phyloP scores from a whole-genome alignment of 345 rosid genomes.

The Syzygium oleosum region DNA sequence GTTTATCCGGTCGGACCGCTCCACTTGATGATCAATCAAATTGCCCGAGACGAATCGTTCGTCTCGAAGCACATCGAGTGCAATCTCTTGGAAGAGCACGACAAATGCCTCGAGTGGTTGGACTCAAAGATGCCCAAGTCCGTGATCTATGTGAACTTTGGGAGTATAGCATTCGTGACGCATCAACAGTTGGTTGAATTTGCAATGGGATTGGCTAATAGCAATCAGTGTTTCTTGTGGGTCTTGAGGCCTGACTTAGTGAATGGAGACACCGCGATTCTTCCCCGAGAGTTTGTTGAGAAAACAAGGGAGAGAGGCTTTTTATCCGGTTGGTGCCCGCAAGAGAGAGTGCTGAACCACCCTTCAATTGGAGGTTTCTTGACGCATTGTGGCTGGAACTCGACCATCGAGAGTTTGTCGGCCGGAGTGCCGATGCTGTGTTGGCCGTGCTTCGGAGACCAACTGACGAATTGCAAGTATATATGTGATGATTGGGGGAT shows the following conservation, averaged over 20 bases:
- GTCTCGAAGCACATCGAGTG: neutral
- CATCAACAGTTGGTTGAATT: slow-evolving; percentile 4
- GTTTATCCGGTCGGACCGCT: neutral
- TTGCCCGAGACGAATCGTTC: neutral
- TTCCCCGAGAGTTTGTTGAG: neutral
- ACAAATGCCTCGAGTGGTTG: neutral
- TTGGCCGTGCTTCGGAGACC: slow-evolving; percentile 19
- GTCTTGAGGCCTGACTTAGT: slow-evolving; percentile 11
- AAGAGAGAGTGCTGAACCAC: slow-evolving; percentile 12
- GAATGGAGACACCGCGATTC: neutral
- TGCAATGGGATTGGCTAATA: slow-evolving; percentile 12
- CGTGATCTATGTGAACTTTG: neutral
- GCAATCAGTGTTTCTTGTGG: slow-evolving; percentile 10
- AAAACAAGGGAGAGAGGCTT: slow-evolving; percentile 3
- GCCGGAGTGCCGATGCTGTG: slow-evolving; percentile 11
- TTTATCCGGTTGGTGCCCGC: slow-evolving; percentile 7
- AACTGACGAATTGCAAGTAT: neutral
- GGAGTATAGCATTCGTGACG: neutral
- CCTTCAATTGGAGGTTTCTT: slow-evolving; percentile 6
- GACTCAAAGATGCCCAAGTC: neutral
- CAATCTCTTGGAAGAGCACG: neutral
- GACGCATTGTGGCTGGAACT: slow-evolving; percentile 19
- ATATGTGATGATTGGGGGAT: neutral
- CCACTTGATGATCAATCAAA: neutral
- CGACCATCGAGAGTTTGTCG: slow-evolving; percentile 6